A percentile compares a stretch with the other conserved stretches of the same genome.
These are phyloP conservation scores for Chloromonas sp. DNA, from an alignment of 163 green algal genomes.

Conservation along the genomic window DNA sequence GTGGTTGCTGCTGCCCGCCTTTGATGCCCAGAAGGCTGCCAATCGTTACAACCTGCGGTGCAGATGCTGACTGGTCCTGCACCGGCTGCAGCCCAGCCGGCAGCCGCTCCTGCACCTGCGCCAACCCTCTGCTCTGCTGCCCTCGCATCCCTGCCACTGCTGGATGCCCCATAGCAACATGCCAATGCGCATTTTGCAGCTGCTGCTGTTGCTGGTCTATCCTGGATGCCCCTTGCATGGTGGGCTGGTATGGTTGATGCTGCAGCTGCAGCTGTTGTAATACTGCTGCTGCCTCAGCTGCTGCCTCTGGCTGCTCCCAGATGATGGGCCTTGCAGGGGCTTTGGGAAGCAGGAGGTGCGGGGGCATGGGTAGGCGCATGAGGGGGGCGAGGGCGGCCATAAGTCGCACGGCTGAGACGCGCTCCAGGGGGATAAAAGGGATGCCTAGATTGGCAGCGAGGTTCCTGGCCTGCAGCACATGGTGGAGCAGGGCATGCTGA, in stretches of 20 bases:
- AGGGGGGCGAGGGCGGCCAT: conserved; percentile 21
- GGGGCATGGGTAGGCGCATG: conserved; percentile 19
- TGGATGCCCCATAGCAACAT: not conserved
- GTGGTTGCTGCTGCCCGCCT: no score
- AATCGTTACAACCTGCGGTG: no score
- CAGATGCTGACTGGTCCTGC: no score
- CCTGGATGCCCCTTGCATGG: not conserved
- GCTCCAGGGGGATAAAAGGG: conserved; percentile 23
- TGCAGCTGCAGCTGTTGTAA: not conserved
- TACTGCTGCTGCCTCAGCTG: not conserved
- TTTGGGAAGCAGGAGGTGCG: conserved; percentile 10
- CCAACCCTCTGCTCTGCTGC: no score
- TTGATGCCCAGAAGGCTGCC: no score
- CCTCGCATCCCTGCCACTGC: no score
- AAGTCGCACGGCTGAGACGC: conserved; percentile 14
- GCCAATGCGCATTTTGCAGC: not conserved
- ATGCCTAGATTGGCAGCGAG: conserved; percentile 15
- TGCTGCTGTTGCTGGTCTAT: not conserved
- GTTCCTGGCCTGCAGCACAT: conserved; percentile 5
- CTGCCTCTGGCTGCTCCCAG: no score
- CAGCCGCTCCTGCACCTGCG: no score
- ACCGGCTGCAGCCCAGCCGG: no score
- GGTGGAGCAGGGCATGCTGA: no score
- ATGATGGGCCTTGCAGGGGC: not conserved
- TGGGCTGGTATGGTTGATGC: not conserved